phyloP scores from a whole-genome alignment of 148 eudicot genomes.

The Vaccinium darrowii region DNA sequence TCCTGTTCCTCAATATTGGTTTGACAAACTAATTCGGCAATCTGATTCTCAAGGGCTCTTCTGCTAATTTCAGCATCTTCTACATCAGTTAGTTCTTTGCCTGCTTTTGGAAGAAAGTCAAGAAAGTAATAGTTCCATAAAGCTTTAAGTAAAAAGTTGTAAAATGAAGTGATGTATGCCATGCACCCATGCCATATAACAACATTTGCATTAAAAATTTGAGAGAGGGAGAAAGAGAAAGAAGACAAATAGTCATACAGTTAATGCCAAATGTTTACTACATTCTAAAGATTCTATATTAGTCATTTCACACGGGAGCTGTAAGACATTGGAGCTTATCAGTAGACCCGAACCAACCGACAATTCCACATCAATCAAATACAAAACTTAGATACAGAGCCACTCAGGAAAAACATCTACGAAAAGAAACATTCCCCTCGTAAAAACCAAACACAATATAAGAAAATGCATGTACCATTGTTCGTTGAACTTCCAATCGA shows the following conservation, averaged over 20 bases:
- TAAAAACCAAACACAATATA: background rate
- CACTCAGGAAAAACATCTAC: background rate
- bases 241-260: background rate
- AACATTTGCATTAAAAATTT: background rate
- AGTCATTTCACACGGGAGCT: background rate
- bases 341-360: background rate
- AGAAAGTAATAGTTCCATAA: background rate
- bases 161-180: background rate
- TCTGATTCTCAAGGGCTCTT: slow-evolving; percentile 37
- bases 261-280: background rate
- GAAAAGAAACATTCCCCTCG: background rate
- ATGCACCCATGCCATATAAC: background rate
- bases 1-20: slow-evolving; percentile 43
- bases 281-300: background rate
- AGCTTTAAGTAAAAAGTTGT: background rate
- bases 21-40: slow-evolving; percentile 46
- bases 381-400: background rate
- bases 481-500: slow-evolving; percentile 33
- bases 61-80: slow-evolving; percentile 36
- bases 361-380: background rate
- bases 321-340: background rate
- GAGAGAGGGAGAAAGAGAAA: background rate
- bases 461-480: slow-evolving; percentile 28
- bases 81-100: slow-evolving; percentile 13
- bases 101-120: slow-evolving; percentile 22